phyloP scores from a whole-genome alignment of 768 basidiomycete genomes.

The Leccinum rimulosum region DNA sequence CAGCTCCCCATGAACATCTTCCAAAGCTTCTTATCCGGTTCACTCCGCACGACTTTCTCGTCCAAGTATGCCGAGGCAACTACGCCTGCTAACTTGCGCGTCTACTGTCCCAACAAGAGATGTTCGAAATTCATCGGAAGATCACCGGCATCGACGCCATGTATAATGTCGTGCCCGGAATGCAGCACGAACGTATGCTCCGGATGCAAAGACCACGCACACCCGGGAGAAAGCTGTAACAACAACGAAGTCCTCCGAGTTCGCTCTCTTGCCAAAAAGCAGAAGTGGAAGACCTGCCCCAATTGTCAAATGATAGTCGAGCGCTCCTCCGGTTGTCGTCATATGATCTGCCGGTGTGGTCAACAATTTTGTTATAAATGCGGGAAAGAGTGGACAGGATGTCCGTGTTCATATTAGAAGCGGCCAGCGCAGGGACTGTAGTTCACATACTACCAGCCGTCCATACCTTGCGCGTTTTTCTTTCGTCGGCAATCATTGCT shows the following conservation, averaged over 20 bases:
- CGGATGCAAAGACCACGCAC: slow-evolving; percentile 46
- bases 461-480: not conserved
- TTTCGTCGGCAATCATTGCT: not conserved
- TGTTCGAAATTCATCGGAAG: slow-evolving; percentile 55
- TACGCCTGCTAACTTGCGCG: slow-evolving; percentile 39
- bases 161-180: slow-evolving; percentile 34
- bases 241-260: slow-evolving; percentile 43
- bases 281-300: slow-evolving; percentile 63
- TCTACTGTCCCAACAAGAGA: slow-evolving; percentile 46
- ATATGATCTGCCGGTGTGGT: slow-evolving; percentile 55
- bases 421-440: not conserved
- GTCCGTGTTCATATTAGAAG: slow-evolving; percentile 4
- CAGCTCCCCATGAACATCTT: slow-evolving; percentile 33
- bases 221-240: slow-evolving; percentile 39
- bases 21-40: slow-evolving; percentile 30
- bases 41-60: slow-evolving; percentile 34
- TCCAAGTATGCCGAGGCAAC: slow-evolving; percentile 47
- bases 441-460: not conserved
- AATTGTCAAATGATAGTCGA: slow-evolving; percentile 55
- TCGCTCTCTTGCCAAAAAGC: slow-evolving; percentile 42
- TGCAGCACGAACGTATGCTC: slow-evolving; percentile 46
- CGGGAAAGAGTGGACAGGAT: slow-evolving; percentile 8
- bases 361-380: slow-evolving; percentile 25
- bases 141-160: slow-evolving; percentile 23
- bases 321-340: slow-evolving; percentile 49